Percentiles rank a stretch among this genome's conserved stretches.
phyloP scores from a whole-genome alignment of 2,329 filamentous ascomycete genomes.

The Ascochyta lentis region DNA sequence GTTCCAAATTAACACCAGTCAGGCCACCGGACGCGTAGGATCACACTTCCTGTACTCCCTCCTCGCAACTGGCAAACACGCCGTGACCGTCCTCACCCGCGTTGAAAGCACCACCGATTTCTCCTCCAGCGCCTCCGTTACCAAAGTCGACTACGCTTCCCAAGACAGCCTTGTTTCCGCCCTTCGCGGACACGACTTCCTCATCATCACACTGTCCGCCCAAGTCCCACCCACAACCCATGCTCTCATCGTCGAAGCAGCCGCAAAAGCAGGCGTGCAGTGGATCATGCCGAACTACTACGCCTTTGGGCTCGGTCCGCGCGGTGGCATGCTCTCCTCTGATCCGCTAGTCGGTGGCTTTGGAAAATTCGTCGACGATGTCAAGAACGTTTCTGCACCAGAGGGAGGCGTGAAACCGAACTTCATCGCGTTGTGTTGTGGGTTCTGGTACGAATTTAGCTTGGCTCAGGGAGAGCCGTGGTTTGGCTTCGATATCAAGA shows the following conservation, averaged over 20 bases:
- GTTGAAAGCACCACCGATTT: conserved; percentile 50
- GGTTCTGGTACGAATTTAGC: conserved; percentile 51
- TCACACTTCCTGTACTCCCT: conserved; percentile 47
- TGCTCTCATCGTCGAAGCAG: conserved; percentile 42
- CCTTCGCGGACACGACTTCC: conserved; percentile 47
- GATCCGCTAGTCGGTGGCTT: conserved; percentile 13
- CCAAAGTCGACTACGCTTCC: conserved; percentile 43
- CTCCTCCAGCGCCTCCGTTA: conserved; percentile 48
- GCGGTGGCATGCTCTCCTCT: not conserved
- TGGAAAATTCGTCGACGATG: conserved; percentile 14
- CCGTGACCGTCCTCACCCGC: conserved; percentile 52
- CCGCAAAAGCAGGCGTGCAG: conserved; percentile 46
- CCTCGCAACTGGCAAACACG: conserved; percentile 30
- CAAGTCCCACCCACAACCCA: conserved; percentile 37
- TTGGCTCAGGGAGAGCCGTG: conserved; percentile 33
- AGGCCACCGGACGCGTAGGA: conserved; percentile 48
- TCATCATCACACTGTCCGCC: conserved; percentile 50
- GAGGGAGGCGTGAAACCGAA: conserved; percentile 1
- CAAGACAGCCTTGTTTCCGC: conserved; percentile 38
- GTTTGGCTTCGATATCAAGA: conserved; percentile 49
- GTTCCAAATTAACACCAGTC: conserved; percentile 18
- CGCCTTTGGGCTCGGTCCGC: conserved; percentile 31
- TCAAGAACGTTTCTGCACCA: conserved; percentile 3
- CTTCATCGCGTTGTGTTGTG: conserved; percentile 24
- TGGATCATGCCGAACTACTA: conserved; percentile 53